Conservation (phyloP, 495 filamentous ascomycete genomes). For the Daldinia grandis region DNA sequence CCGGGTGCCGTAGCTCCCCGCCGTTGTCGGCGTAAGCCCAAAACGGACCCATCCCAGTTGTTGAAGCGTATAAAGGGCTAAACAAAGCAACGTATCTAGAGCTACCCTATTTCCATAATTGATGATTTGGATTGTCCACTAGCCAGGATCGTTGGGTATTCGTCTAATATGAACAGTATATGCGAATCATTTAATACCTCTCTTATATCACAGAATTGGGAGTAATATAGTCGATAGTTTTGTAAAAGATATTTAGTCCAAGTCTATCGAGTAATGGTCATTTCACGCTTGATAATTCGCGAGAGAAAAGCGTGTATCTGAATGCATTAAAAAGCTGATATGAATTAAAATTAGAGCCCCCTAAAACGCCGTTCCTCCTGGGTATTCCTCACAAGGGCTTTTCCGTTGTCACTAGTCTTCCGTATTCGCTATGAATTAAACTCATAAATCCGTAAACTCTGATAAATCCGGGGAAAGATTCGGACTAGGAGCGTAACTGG, state of each 20-base stretch:
- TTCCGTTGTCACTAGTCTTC: neutral
- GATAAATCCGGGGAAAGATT: neutral
- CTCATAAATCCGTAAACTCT: neutral
- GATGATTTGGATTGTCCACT: too few species aligned
- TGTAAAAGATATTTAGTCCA: neutral
- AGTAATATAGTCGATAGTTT: too few species aligned
- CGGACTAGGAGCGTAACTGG: neutral
- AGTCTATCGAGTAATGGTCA: neutral
- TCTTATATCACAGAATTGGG: too few species aligned
- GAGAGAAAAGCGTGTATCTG: neutral
- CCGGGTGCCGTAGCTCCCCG: slow-evolving; percentile 11
- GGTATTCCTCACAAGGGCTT: slow-evolving; percentile 11
- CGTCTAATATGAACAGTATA: too few species aligned
- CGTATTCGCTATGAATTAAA: neutral
- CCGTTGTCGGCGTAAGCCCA: slow-evolving; percentile 18
- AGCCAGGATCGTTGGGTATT: too few species aligned
- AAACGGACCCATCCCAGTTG: neutral
- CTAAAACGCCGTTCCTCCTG: slow-evolving; percentile 20
- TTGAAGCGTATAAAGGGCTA: neutral
- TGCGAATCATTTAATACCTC: too few species aligned
- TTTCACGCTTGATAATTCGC: neutral
- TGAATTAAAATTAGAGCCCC: neutral
- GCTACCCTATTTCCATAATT: too few species aligned
- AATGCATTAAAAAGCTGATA: neutral
- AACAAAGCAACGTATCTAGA: neutral